These are phyloP conservation scores for Cardamine chenopodiifolia DNA, from an alignment of 345 rosid species.

Conservation along the genomic window DNA sequence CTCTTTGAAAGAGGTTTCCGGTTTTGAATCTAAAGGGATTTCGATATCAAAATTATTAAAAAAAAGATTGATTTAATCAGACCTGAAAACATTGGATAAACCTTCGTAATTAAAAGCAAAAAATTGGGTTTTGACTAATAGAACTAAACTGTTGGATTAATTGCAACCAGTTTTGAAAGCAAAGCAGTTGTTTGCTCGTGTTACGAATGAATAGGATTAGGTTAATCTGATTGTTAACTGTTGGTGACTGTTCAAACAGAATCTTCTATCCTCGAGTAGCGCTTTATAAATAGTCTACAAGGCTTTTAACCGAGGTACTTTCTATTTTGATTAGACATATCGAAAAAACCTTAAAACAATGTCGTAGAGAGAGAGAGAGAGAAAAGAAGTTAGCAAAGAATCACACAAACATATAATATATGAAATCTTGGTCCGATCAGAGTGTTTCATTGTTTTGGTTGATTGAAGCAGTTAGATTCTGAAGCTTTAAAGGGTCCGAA, in stretches of 20 bases:
- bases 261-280: conserved; percentile 12
- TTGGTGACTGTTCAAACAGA: conserved; percentile 22
- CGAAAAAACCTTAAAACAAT: conserved; percentile 42
- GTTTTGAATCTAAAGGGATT: neutral
- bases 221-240: neutral
- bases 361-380: conserved; percentile 6
- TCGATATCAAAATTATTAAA: neutral
- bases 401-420: conserved; percentile 30
- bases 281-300: conserved; percentile 24
- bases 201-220: neutral
- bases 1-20: conserved; percentile 6
- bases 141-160: neutral
- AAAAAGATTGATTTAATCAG: no score
- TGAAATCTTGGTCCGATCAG: conserved; percentile 28
- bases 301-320: conserved; percentile 34
- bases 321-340: conserved; percentile 41
- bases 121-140: no score
- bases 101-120: neutral
- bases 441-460: conserved; percentile 29
- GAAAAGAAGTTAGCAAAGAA: conserved; percentile 25
- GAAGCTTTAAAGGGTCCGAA: conserved; percentile 43
- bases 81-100: neutral
- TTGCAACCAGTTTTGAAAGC: neutral
- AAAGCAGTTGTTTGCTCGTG: neutral
- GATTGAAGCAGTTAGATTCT: conserved; percentile 44